These are phyloP conservation scores for Digitaria exilis DNA, from an alignment of 202 grass and related monocot species.

Conservation along the genomic window DNA sequence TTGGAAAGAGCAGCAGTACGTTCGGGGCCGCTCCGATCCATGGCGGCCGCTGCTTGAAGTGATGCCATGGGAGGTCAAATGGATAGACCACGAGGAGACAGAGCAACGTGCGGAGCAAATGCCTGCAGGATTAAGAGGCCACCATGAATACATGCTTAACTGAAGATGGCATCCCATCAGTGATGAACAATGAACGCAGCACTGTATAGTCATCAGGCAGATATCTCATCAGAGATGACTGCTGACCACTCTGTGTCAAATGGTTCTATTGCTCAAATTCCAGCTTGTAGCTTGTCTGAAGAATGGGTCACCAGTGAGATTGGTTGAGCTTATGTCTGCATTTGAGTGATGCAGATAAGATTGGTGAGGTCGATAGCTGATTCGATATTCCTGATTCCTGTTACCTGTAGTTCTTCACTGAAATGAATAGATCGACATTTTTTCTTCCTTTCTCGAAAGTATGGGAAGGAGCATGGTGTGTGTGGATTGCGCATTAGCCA, in stretches of 20 bases:
- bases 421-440: no score
- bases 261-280: background rate
- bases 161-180: background rate
- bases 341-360: background rate
- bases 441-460: no score
- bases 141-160: background rate
- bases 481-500: background rate
- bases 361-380: background rate
- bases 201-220: background rate
- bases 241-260: background rate
- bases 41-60: no score
- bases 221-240: background rate
- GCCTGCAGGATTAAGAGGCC: background rate
- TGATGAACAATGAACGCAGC: background rate
- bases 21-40: no score
- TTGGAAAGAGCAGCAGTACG: no score
- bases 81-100: no score
- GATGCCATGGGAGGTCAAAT: no score
- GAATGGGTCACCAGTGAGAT: background rate
- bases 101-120: background rate
- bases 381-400: no score
- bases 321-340: background rate
- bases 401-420: no score
- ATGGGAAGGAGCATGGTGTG: background rate
- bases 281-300: background rate